Percentiles rank a stretch among this genome's conserved stretches.
phyloP scores from a whole-genome alignment of 768 basidiomycete species.

The Macrolepiota fuliginosa region DNA sequence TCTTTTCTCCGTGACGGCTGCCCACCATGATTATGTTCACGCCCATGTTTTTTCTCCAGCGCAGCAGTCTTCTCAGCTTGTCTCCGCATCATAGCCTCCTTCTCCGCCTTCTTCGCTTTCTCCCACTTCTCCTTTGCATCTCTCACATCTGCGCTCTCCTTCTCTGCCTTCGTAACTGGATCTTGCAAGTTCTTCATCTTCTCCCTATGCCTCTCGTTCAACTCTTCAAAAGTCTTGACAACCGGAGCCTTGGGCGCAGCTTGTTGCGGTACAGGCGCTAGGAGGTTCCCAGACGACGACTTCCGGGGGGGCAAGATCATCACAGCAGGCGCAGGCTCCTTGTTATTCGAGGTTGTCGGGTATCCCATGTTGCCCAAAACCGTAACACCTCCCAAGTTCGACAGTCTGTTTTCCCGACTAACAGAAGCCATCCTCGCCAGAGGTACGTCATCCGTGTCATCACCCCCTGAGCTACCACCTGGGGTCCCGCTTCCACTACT shows the following conservation, averaged over 20 bases:
- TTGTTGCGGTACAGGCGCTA: constrained; percentile 45
- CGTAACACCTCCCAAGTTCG: constrained; percentile 4
- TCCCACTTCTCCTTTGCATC: constrained; percentile 86
- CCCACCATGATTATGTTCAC: constrained; percentile 33
- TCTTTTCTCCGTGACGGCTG: constrained; percentile 30
- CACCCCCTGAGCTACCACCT: constrained; percentile 13
- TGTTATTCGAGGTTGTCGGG: background rate
- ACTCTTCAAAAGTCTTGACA: constrained; percentile 84
- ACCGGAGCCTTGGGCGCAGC: constrained; percentile 49
- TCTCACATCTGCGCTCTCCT: constrained; percentile 70
- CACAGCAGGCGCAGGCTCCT: constrained; percentile 22
- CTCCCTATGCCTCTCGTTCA: constrained; percentile 81
- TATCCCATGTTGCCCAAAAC: constrained; percentile 10
- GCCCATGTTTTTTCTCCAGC: constrained; percentile 41
- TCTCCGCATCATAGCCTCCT: constrained; percentile 66
- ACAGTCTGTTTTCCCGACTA: constrained; percentile 7
- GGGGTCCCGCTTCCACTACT: constrained; percentile 14
- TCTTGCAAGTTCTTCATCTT: constrained; percentile 81
- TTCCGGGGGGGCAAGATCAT: constrained; percentile 49
- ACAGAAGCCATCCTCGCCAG: constrained; percentile 15
- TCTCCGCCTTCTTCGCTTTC: constrained; percentile 68
- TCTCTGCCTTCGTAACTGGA: constrained; percentile 78
- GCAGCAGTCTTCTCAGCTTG: constrained; percentile 69
- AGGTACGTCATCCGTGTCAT: constrained; percentile 13
- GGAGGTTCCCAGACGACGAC: constrained; percentile 27